Evolutionary conservation across 108 stramenopile genomes (phyloP), one percentile per base, ranked within the genome.

Genomic region (Nitzschia palea): DNA sequence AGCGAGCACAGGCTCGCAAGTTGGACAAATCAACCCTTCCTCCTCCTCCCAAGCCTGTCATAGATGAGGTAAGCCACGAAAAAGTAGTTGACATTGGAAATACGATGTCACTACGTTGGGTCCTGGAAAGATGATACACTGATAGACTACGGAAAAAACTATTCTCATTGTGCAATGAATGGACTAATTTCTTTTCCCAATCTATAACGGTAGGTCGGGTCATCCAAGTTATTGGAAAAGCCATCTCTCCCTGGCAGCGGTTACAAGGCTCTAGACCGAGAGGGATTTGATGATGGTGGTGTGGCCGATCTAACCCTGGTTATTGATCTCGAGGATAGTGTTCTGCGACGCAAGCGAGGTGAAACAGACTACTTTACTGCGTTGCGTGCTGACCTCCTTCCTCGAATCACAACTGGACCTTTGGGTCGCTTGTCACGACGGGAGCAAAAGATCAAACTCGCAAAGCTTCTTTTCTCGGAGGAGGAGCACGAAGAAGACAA

Each of bases 231-330:
- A 9, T 69, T 94, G 57, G 85, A 89, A 29, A 72, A 87, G 48
- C 90, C 89, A 22, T 81, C 90, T 17, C 71, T 90, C 27, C 90
- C 90, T 25, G 94, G 94, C 56, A 74, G 62, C 18, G 84, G 86
- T 35, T 90, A 87, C 81, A 95, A 92, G 61, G 88, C 88, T 25
- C 80, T 95, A 43, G 89, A 85, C 55, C 77, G 67, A 27, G 85
- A 88, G 1, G 91, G 94, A 43, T 92, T 84, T 72, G 90, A 92
- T 54, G 94, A 95, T 64, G 94, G 90, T 12, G 94, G 94, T 64
- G 94, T 95, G 14, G 91, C 86, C 76, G 94, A 95, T 79, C 82
- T 95, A 26, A 85, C 86, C 3, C 83, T 95, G 3, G 78, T 92
- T 20, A 89, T 95, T 74, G 94, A 95, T 73, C 74, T 95, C 54